Evolutionary conservation across 2,329 filamentous ascomycete genomes (phyloP).

Genomic region (Penicillium thymicola): DNA sequence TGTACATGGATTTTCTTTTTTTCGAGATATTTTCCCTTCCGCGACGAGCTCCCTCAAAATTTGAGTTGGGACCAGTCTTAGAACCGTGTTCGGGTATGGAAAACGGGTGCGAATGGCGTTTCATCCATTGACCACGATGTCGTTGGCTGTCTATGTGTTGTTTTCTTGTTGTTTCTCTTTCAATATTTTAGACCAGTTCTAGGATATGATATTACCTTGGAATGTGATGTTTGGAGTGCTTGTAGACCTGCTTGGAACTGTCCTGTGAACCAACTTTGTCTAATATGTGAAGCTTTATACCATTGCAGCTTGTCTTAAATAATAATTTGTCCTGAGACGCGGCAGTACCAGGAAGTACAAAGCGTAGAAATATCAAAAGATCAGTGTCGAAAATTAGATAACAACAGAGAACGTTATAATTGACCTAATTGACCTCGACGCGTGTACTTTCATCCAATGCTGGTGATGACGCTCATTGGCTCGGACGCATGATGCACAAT

Average conservation of each 20-base stretch:
- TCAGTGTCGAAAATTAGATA: too few species aligned
- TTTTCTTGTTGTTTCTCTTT: constrained; percentile 15
- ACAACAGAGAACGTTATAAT: neutral
- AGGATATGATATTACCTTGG: constrained; percentile 30
- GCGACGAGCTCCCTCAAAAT: constrained; percentile 27
- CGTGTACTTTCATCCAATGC: neutral
- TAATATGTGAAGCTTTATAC: neutral
- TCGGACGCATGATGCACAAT: too few species aligned
- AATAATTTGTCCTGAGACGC: neutral
- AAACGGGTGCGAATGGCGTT: constrained; percentile 45
- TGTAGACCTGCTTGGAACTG: neutral
- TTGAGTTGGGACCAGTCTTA: constrained; percentile 38
- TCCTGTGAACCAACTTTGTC: neutral
- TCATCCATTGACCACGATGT: constrained; percentile 32
- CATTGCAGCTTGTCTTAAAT: neutral
- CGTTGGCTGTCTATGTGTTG: constrained; percentile 31
- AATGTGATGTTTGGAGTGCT: constrained; percentile 9
- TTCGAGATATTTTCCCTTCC: constrained; percentile 34
- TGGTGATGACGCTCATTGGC: too few species aligned
- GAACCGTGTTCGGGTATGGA: constrained; percentile 44
- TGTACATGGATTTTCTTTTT: constrained; percentile 42
- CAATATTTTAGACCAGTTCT: constrained; percentile 29
- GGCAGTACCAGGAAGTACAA: neutral
- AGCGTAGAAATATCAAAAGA: neutral
- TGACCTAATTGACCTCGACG: neutral